Base-by-base conservation (phyloP, 2,329 filamentous ascomycete genomes). In the Myriosclerotinia curreyana region DNA sequence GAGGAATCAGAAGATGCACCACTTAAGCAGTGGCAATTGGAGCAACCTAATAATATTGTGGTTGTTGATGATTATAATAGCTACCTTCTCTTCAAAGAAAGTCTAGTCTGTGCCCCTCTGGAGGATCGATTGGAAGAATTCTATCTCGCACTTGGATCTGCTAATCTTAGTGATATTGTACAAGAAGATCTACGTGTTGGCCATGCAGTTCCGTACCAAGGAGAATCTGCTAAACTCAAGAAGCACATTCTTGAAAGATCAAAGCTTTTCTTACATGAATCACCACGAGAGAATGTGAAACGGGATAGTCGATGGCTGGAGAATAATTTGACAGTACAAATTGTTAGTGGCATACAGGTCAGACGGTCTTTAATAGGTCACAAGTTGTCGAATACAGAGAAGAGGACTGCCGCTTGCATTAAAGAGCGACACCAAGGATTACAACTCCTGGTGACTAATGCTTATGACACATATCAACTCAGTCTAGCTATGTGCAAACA, bases 251-350 rank as follows among this genome's bases (percentile, higher is more conserved):
- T 96, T 5, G 96, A 99, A 75, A 86, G 95, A 62, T 89, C 90
- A 62, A 91, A 94, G 68, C 83, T 99, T 34, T 99, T 98, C 75
- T 80, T 99, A 36, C 89, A 97, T 72, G 93, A 88, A 67, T 86
- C 85, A 65, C 74, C 79, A 44, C 81, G 84, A 5, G 90, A 96
- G 66, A 81, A 83, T n/a, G 87, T 99, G 72, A 89, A 89, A 69
- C 91, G 95, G 72, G 93, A 98, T 74, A 83, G 86, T 8, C 91
- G 89, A 70, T 99, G 95, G 95, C 80, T 99, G 14, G 92, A 96
- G 71, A 90, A 91, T 73, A 90, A 96, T 69, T 79, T 99, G 17
- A 81, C 79, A 0, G 91, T 99, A 3, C 83, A 90, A 68, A 84
- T 89, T 62, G 93, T 97, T 12, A 86, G 87, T 31, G 88, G 88